Conservation (phyloP, 805 yeast species). For the Sugiyamaella qingdaonensis region DNA sequence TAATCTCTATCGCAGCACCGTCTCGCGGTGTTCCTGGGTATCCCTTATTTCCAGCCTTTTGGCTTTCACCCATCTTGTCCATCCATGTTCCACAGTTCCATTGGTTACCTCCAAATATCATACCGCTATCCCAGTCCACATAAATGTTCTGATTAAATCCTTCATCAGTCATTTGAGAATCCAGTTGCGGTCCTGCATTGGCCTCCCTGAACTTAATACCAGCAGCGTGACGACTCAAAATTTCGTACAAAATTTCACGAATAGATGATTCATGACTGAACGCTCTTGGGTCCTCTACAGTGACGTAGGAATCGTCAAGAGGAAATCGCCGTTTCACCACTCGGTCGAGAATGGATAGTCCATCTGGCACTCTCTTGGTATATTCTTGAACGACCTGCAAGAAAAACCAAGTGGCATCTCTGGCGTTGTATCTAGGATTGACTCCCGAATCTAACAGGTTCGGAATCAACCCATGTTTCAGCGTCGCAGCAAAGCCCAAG, state of each 20-base stretch:
- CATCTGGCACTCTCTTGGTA: slow-evolving; percentile 61
- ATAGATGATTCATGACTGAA: slow-evolving; percentile 67
- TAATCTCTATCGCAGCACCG: slow-evolving; percentile 93
- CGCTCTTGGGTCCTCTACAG: slow-evolving; percentile 67
- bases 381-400: slow-evolving; percentile 86
- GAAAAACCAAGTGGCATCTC: slow-evolving; percentile 97
- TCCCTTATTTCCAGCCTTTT: slow-evolving; percentile 78
- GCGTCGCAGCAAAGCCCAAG: slow-evolving; percentile 79
- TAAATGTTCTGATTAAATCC: slow-evolving; percentile 81
- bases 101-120: slow-evolving; percentile 87
- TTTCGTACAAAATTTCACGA: slow-evolving; percentile 75
- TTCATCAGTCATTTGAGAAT: slow-evolving; percentile 85
- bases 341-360: slow-evolving; percentile 60
- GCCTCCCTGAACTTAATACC: slow-evolving; percentile 91
- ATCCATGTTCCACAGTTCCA: slow-evolving; percentile 98
- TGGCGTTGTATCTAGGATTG: slow-evolving; percentile 90
- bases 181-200: slow-evolving; percentile 85
- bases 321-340: slow-evolving; percentile 83
- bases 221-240: slow-evolving; percentile 79
- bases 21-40: slow-evolving; percentile 96
- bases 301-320: slow-evolving; percentile 72
- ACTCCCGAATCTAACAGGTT: slow-evolving; percentile 88
- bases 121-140: slow-evolving; percentile 88
- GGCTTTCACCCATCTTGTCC: slow-evolving; percentile 99
- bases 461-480: slow-evolving; percentile 94